phyloP scores from a whole-genome alignment of 352 stramenopile genomes.

The Phytophthora fragariaefolia region DNA sequence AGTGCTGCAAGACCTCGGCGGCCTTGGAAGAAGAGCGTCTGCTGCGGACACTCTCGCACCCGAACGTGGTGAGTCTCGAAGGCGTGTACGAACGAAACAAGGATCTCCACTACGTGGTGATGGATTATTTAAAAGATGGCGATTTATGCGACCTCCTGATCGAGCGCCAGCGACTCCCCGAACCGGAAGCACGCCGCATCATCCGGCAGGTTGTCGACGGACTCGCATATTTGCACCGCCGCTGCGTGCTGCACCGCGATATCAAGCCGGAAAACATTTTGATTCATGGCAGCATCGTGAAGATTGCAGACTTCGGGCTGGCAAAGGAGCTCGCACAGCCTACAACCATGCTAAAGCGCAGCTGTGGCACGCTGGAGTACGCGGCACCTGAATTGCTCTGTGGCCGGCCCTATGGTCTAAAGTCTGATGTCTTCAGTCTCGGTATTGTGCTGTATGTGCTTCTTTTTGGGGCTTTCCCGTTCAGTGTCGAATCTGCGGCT shows the following conservation, averaged over 20 bases:
- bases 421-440: slow-evolving; percentile 84
- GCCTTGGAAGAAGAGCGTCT: slow-evolving; percentile 75
- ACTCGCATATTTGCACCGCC: slow-evolving; percentile 68
- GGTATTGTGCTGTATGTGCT: slow-evolving; percentile 83
- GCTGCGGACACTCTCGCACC: slow-evolving; percentile 63
- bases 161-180: slow-evolving; percentile 60
- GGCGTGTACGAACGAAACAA: slow-evolving; percentile 73
- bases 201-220: slow-evolving; percentile 67
- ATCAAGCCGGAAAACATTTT: slow-evolving; percentile 88
- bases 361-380: slow-evolving; percentile 83
- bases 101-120: slow-evolving; percentile 81
- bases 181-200: slow-evolving; percentile 61
- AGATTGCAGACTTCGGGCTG: slow-evolving; percentile 85
- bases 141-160: slow-evolving; percentile 83
- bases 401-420: slow-evolving; percentile 71
- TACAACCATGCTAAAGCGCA: slow-evolving; percentile 60
- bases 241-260: slow-evolving; percentile 75
- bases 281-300: slow-evolving; percentile 70
- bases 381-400: slow-evolving; percentile 75
- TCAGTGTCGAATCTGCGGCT: slow-evolving; percentile 76
- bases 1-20: slow-evolving; percentile 75
- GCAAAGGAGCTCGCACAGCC: slow-evolving; percentile 63
- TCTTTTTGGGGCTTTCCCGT: slow-evolving; percentile 80
- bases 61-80: slow-evolving; percentile 73
- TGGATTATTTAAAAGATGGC: slow-evolving; percentile 82